Evolutionary conservation across 192 early-diverging fungal genomes (phyloP), one percentile per base, ranked within the genome.

Genomic region (Mortierella antarctica): DNA sequence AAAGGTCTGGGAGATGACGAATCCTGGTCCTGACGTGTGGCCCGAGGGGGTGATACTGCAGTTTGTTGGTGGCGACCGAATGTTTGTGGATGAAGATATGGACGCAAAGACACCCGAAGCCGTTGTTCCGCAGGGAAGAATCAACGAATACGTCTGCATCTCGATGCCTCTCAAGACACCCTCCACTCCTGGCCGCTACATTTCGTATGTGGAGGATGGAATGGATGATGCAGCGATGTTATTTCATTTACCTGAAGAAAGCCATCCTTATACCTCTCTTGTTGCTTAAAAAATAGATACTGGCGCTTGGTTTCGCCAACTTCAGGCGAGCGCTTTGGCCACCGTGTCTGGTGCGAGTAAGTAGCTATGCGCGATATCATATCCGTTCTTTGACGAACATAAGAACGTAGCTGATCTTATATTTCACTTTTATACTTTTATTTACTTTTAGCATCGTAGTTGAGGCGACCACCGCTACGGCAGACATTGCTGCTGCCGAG

Each of bases 1-100:
- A 39, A 93, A 93, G 85, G 88, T 91, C 13, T 93, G 92, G 92
- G 89, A 87, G 54, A 78, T 92, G 62, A 73, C 69, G 41, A 93
- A 93, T 67, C 70, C 85, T 71, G 91, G 91, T 54, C 59, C 67
- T 20, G 59, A 15, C 23, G 83, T 85, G 55, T 93, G 92, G 92
- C 91, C 92, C 0, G 64, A 83, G 73, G 86, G 87, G 21, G 87
- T 86, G 9, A 76, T 83, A 58, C 66, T 93, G 8, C 82, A 84
- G 6, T 89, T 88, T 71, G 74, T 84, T 53, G 86, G 86, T 45
- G 92, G 91, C 39, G 82, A 88, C 52, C 79, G 83, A 9, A 78
- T 84, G 45, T 83, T 86, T 52, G 72, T 67, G 6, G 84, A 84
- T 2, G 55, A 54, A 2, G 83, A 70, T 23, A 69, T 64, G 18